These are phyloP conservation scores for Ophiocytium majus DNA, from an alignment of 352 stramenopile species.

Conservation along the genomic window DNA sequence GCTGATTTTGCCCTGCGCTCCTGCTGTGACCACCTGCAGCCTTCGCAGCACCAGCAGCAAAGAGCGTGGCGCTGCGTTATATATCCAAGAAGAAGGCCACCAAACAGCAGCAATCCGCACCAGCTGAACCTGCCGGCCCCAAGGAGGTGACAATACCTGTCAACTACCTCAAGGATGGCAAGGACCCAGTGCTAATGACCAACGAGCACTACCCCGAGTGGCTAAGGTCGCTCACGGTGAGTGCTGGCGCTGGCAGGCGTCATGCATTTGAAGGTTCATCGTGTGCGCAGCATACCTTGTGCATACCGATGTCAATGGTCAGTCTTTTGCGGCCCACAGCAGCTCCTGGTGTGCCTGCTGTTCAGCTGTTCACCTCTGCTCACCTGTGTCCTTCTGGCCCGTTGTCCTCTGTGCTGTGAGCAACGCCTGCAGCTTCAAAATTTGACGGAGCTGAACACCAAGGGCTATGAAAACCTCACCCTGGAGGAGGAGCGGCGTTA, in stretches of 20 bases:
- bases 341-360: not conserved
- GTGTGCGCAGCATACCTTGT: not conserved
- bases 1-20: too few relatives aligned
- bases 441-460: constrained; percentile 33
- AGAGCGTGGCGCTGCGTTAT: too few relatives aligned
- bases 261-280: constrained; percentile 33
- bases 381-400: not conserved
- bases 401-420: too few relatives aligned
- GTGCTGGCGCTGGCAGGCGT: too few relatives aligned
- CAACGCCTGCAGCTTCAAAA: constrained; percentile 36
- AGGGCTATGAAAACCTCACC: constrained; percentile 37
- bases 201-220: constrained; percentile 45
- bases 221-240: constrained; percentile 18
- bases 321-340: not conserved
- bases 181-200: constrained; percentile 30
- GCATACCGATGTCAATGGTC: not conserved
- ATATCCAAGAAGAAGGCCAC: too few relatives aligned
- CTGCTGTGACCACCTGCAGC: too few relatives aligned
- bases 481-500: constrained; percentile 33
- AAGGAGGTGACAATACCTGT: constrained; percentile 24
- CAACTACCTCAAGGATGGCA: constrained; percentile 44
- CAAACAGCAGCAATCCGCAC: too few relatives aligned
- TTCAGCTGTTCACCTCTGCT: not conserved
- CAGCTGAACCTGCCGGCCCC: too few relatives aligned
- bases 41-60: too few relatives aligned